Percentiles rank a stretch among this genome's conserved stretches.
These are phyloP conservation scores for Juglanconis oblonga DNA, from an alignment of 2,329 filamentous ascomycete species.

Conservation along the genomic window DNA sequence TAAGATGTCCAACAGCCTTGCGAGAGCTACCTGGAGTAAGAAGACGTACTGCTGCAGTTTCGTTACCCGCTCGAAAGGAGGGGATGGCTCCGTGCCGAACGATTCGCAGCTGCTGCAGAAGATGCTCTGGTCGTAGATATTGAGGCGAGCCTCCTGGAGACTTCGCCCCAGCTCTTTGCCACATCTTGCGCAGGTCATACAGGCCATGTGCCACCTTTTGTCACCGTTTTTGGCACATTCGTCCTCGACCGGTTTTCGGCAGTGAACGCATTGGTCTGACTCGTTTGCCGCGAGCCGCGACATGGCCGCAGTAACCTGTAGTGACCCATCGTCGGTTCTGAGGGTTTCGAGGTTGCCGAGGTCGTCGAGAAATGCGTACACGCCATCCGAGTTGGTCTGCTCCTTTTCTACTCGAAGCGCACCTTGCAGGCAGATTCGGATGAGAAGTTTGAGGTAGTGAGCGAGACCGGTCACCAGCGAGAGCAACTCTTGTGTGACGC, in stretches of 20 bases:
- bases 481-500: conserved; percentile 97
- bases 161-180: conserved; percentile 64
- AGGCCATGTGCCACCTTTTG: conserved; percentile 78
- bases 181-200: conserved; percentile 72
- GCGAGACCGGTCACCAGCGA: conserved; percentile 93
- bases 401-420: conserved; percentile 89
- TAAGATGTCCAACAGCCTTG: conserved; percentile 82
- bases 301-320: conserved; percentile 65
- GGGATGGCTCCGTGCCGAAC: conserved; percentile 48
- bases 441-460: conserved; percentile 95
- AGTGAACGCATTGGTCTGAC: conserved; percentile 81
- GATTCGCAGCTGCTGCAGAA: conserved; percentile 68
- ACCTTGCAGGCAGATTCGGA: conserved; percentile 93
- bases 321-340: conserved; percentile 61
- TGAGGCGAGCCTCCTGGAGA: conserved; percentile 69
- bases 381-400: conserved; percentile 66
- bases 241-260: conserved; percentile 87
- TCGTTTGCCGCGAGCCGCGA: conserved; percentile 67
- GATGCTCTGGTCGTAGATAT: conserved; percentile 62
- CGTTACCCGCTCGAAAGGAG: conserved; percentile 69
- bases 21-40: conserved; percentile 84
- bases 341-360: conserved; percentile 78
- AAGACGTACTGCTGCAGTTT: conserved; percentile 95
- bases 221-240: conserved; percentile 78
- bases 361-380: conserved; percentile 80